Conservation (phyloP, 2,329 filamentous ascomycete species). For the Colletotrichum cordylinicola region DNA sequence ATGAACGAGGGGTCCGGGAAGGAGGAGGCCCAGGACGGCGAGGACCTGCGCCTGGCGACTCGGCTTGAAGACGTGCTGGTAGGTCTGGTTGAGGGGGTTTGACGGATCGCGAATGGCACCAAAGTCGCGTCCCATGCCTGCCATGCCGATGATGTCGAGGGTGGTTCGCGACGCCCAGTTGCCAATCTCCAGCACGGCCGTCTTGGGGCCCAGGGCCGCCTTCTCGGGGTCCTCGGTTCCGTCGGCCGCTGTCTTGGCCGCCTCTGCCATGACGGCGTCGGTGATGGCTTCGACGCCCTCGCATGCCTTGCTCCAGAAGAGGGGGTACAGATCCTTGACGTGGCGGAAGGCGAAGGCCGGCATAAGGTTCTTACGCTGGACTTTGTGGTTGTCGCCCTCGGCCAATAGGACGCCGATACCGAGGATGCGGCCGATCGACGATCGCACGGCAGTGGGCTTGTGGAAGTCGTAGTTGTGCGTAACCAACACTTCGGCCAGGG, state of each 20-base stretch:
- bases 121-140: slow-evolving; percentile 76
- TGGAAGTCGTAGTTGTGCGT: slow-evolving; percentile 73
- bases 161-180: slow-evolving; percentile 72
- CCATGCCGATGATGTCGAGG: slow-evolving; percentile 77
- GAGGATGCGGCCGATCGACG: slow-evolving; percentile 66
- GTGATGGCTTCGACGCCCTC: slow-evolving; percentile 72
- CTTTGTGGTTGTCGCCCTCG: slow-evolving; percentile 90
- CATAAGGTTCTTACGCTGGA: slow-evolving; percentile 78
- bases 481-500: slow-evolving; percentile 72
- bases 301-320: slow-evolving; percentile 81
- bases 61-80: slow-evolving; percentile 61
- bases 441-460: slow-evolving; percentile 63
- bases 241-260: slow-evolving; percentile 36
- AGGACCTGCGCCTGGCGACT: slow-evolving; percentile 58
- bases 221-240: slow-evolving; percentile 28
- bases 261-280: slow-evolving; percentile 32
- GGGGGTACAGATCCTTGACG: slow-evolving; percentile 81
- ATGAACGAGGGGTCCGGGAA: slow-evolving; percentile 67
- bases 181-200: slow-evolving; percentile 55
- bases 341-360: slow-evolving; percentile 88
- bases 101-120: slow-evolving; percentile 66
- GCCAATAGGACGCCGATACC: slow-evolving; percentile 78
- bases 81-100: slow-evolving; percentile 64
- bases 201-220: slow-evolving; percentile 26
- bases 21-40: slow-evolving; percentile 62